phyloP scores from a whole-genome alignment of 768 basidiomycete species.

The Gautieria morchelliformis region DNA sequence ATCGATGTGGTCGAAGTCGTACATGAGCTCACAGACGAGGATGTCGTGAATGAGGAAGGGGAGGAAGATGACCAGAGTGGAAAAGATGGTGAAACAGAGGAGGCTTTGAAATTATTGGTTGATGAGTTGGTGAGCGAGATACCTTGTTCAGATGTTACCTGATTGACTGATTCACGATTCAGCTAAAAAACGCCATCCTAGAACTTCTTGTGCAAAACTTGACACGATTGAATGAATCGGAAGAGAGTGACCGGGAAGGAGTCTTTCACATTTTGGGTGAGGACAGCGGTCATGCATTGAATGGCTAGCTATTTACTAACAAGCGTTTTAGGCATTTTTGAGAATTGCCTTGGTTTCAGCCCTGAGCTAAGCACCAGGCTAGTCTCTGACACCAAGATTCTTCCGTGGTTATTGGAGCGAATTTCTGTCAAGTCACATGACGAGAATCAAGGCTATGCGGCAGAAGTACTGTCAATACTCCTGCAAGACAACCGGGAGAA shows the following conservation, averaged over 20 bases:
- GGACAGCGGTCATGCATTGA: slow-evolving; percentile 2
- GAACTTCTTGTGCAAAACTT: slow-evolving; percentile 90
- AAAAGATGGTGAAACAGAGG: slow-evolving; percentile 49
- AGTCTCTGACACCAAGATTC: slow-evolving; percentile 61
- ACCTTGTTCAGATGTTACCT: slow-evolving; percentile 1
- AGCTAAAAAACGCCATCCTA: slow-evolving; percentile 78
- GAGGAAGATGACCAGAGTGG: slow-evolving; percentile 54
- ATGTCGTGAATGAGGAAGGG: slow-evolving; percentile 73
- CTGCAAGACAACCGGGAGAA: slow-evolving; percentile 68
- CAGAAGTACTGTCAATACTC: slow-evolving; percentile 87
- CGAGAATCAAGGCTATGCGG: slow-evolving; percentile 88
- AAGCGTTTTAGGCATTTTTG: slow-evolving; percentile 62
- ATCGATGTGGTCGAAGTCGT: slow-evolving; percentile 89
- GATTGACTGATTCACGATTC: slow-evolving; percentile 7
- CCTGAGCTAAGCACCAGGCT: slow-evolving; percentile 64
- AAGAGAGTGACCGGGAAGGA: slow-evolving; percentile 87
- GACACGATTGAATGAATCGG: slow-evolving; percentile 75
- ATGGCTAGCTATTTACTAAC: background rate
- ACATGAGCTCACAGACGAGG: slow-evolving; percentile 94
- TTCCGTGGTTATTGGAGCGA: slow-evolving; percentile 73
- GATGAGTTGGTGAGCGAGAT: slow-evolving; percentile 54
- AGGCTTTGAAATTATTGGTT: slow-evolving; percentile 65
- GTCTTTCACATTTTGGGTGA: slow-evolving; percentile 87
- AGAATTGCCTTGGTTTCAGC: slow-evolving; percentile 83
- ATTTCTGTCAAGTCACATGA: slow-evolving; percentile 67